Base-by-base conservation (phyloP, 2,329 filamentous ascomycete species). In the Pestalotiopsis fici region DNA sequence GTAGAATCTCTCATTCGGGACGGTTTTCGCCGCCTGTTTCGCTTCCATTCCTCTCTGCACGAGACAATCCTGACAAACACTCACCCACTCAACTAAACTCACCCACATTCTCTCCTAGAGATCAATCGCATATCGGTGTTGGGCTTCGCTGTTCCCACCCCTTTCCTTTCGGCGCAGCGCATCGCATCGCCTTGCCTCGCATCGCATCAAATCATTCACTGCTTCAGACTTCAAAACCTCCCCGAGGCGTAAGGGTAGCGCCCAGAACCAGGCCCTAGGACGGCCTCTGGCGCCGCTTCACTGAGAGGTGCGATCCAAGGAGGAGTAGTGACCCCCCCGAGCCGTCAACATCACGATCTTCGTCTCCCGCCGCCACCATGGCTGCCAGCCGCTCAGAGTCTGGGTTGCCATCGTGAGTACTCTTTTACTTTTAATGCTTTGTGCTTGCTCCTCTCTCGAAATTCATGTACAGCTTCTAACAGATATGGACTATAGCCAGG, bases 401-500 rank as follows among this genome's bases (percentile, higher is more conserved):
- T 71, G 88, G 88, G 81, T 83, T 89, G 75, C 87, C 89, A 75
- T 82, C 85, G 89, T 91, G 82, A 82, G 89, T 88, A 65, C 56
- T 66, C 35, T 23, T 65, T 27, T 27, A n/a, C 15, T 25, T 11
- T 63, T 63, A 18, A 27, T 50, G 23, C 66, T 60, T 65, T 60
- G 56, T 59, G 68, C 56, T 65, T 50, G 47, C n/a, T 50, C 6
- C 18, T n/a, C 23, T 11, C 18, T 15, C n/a, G 6, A 15, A 7
- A 60, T 37, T 4, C 18, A 64, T 4, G 15, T 25, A 60, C 39
- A 68, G 64, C 67, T 71, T 69, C 80, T 81, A 71, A 83, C 76
- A 4, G 35, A 28, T 54, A 12, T 43, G 25, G 27, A 27, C 3
- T 62, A 69, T 75, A 93, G 91, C 80, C 90, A 91, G 83, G 90